A percentile compares a stretch with the other conserved stretches of the same genome.
phyloP scores from a whole-genome alignment of 2,329 filamentous ascomycete genomes.

The Beauveria sp. region DNA sequence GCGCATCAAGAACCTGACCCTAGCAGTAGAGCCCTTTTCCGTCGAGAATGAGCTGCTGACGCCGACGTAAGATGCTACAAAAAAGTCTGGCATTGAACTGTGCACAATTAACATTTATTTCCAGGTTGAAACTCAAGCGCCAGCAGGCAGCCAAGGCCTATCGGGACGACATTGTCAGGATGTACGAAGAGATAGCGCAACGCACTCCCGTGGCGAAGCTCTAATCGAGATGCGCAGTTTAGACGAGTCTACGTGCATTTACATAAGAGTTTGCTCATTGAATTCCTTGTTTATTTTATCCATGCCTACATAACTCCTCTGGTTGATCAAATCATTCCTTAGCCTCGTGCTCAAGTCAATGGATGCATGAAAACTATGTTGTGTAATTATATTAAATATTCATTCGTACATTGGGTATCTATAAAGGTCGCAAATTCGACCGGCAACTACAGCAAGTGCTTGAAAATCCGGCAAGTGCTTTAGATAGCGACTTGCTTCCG shows the following conservation, averaged over 20 bases:
- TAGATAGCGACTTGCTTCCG: constrained; percentile 8
- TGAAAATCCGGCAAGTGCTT: background rate
- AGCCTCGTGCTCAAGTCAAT: too few species aligned
- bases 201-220: constrained; percentile 35
- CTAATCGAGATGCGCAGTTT: constrained; percentile 17
- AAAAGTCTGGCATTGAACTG: background rate
- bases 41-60: constrained; percentile 88
- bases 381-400: background rate
- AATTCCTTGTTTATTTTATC: too few species aligned
- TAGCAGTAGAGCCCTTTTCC: constrained; percentile 83
- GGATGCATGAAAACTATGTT: background rate
- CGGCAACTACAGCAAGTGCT: too few species aligned
- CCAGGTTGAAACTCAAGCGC: constrained; percentile 53
- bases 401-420: background rate
- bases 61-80: constrained; percentile 61
- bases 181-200: constrained; percentile 48
- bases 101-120: constrained; percentile 9
- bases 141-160: constrained; percentile 47
- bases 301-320: too few species aligned
- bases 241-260: too few species aligned
- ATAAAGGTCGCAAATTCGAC: background rate
- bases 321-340: too few species aligned
- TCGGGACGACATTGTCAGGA: constrained; percentile 42
- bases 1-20: constrained; percentile 62
- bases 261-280: too few species aligned